These are phyloP conservation scores for Geotrichum citri-aurantii DNA, from an alignment of 1,139 yeast species.

Conservation along the genomic window DNA sequence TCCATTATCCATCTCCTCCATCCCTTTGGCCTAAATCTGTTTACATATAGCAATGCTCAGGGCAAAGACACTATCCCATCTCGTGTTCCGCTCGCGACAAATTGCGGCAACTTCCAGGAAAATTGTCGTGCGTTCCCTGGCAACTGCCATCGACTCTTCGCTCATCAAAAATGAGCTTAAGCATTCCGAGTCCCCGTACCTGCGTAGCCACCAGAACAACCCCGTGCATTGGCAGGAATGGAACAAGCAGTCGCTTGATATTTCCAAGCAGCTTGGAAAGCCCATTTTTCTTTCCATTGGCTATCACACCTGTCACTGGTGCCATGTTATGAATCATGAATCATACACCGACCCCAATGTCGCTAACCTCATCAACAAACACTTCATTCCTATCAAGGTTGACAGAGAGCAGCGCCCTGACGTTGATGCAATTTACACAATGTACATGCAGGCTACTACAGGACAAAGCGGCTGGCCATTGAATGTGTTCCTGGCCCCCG, in stretches of 20 bases:
- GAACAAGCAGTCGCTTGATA: conserved; percentile 31
- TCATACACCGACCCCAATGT: conserved; percentile 31
- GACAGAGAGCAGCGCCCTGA: conserved; percentile 40
- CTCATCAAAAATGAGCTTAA: conserved; percentile 25
- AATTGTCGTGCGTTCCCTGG: not conserved
- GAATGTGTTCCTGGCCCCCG: conserved; percentile 37
- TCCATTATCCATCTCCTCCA: not conserved
- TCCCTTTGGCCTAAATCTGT: not conserved
- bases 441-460: conserved; percentile 36
- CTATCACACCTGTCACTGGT: conserved; percentile 39
- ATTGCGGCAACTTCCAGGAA: not conserved
- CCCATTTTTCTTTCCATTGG: conserved; percentile 38
- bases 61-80: not conserved
- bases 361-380: conserved; percentile 32
- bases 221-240: conserved; percentile 38
- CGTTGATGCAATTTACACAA: conserved; percentile 37
- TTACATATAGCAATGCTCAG: conserved; percentile 1
- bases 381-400: conserved; percentile 37
- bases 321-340: conserved; percentile 38
- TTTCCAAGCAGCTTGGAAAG: conserved; percentile 32
- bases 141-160: conserved; percentile 6
- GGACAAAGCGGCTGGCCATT: conserved; percentile 43
- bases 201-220: conserved; percentile 27
- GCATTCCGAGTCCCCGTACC: conserved; percentile 29
- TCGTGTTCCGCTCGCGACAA: not conserved